These are phyloP conservation scores for Truncatella angustata DNA, from an alignment of 2,329 filamentous ascomycete genomes.

Conservation along the genomic window DNA sequence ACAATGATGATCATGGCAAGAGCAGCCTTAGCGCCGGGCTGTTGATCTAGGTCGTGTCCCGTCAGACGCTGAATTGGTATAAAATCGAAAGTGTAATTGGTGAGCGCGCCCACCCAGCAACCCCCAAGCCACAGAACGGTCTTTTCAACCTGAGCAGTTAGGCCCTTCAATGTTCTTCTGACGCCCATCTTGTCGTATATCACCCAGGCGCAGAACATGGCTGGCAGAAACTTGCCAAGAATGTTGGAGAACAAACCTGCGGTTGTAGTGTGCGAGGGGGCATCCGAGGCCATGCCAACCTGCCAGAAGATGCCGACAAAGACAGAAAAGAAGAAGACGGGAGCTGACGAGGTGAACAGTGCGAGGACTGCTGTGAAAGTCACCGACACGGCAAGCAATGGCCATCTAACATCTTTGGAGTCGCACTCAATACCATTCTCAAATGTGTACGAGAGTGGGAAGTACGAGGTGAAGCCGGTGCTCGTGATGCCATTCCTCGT, in stretches of 20 bases:
- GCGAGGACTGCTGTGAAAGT: conserved; percentile 76
- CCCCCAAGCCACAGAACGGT: conserved; percentile 85
- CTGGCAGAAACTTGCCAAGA: conserved; percentile 79
- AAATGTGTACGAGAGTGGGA: conserved; percentile 85
- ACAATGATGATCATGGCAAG: conserved; percentile 74
- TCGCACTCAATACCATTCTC: conserved; percentile 62
- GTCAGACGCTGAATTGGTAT: conserved; percentile 94
- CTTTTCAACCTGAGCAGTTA: conserved; percentile 86
- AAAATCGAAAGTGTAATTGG: conserved; percentile 92
- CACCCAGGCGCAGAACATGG: conserved; percentile 82
- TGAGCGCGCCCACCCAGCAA: conserved; percentile 86
- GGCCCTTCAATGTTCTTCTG: conserved; percentile 64
- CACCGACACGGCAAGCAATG: conserved; percentile 76
- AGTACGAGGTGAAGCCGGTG: conserved; percentile 79
- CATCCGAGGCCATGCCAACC: conserved; percentile 85
- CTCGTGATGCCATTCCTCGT: conserved; percentile 74
- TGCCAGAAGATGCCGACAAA: conserved; percentile 87
- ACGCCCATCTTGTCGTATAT: conserved; percentile 83
- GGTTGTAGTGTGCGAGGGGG: conserved; percentile 67
- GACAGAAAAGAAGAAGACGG: conserved; percentile 79
- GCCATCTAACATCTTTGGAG: conserved; percentile 79
- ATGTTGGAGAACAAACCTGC: conserved; percentile 73
- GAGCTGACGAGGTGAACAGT: conserved; percentile 75
- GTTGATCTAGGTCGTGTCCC: conserved; percentile 80
- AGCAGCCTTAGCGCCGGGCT: conserved; percentile 84